A percentile compares a stretch with the other conserved stretches of the same genome.
phyloP scores from a whole-genome alignment of 805 yeast genomes.

The Sungouiella thailandica region DNA sequence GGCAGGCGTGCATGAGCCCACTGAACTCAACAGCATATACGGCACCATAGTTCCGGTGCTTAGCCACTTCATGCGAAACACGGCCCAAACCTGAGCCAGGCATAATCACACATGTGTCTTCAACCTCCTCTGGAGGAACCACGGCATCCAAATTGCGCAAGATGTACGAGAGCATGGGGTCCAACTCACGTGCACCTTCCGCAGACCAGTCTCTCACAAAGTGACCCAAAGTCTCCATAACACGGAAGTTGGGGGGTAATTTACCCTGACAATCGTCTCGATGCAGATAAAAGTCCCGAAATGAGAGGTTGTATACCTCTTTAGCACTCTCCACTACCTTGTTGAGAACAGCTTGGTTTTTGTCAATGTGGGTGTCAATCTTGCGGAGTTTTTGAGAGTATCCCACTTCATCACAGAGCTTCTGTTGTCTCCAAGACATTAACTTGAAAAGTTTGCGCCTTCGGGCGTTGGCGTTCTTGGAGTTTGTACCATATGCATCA shows the following conservation, averaged over 20 bases:
- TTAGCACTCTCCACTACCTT: conserved; percentile 42
- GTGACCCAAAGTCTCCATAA: conserved; percentile 71
- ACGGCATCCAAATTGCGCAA: conserved; percentile 32
- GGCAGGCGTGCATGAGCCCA: conserved; percentile 68
- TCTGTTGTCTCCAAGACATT: conserved; percentile 55
- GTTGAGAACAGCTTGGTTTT: conserved; percentile 45
- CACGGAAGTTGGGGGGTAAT: conserved; percentile 32
- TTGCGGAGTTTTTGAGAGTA: conserved; percentile 48
- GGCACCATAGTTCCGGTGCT: conserved; percentile 33
- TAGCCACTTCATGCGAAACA: conserved; percentile 59
- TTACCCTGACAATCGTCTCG: conserved; percentile 6
- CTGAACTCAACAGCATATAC: conserved; percentile 78
- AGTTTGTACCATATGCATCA: conserved; percentile 36
- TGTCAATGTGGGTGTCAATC: conserved; percentile 43
- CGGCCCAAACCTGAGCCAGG: conserved; percentile 92
- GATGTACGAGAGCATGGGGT: conserved; percentile 53
- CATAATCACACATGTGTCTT: conserved; percentile 51
- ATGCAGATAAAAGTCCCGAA: conserved; percentile 24
- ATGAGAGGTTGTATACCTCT: conserved; percentile 40
- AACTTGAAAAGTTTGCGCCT: conserved; percentile 39
- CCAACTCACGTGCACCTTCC: conserved; percentile 43
- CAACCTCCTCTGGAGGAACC: conserved; percentile 21
- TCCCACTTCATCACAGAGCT: conserved; percentile 46
- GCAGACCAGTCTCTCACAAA: conserved; percentile 73
- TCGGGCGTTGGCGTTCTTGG: conserved; percentile 42